Conservation (phyloP, 1,139 yeast species). For the Ogataea hybrid region DNA sequence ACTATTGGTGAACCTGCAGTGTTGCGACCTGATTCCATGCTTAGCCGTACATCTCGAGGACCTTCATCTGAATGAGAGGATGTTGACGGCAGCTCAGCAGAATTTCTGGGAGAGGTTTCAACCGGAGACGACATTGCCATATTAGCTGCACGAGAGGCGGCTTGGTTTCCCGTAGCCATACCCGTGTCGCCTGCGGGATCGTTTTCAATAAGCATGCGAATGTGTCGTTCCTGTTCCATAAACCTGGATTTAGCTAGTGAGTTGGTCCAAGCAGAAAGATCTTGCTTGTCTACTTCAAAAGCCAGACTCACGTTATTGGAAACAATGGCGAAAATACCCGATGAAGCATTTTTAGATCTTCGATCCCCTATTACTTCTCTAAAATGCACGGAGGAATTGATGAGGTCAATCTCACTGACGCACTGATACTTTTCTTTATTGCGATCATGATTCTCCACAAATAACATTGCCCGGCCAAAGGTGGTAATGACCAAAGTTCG, state of each 20-base stretch:
- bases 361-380: conserved; percentile 48
- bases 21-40: background rate
- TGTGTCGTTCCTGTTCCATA: conserved; percentile 44
- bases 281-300: conserved; percentile 57
- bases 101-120: conserved; percentile 13
- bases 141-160: conserved; percentile 35
- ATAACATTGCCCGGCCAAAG: conserved; percentile 54
- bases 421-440: conserved; percentile 35
- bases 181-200: conserved; percentile 34
- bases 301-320: conserved; percentile 47
- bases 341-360: conserved; percentile 36
- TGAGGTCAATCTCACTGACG: conserved; percentile 48
- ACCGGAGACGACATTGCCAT: conserved; percentile 17
- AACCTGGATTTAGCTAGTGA: conserved; percentile 48
- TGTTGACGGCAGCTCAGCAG: conserved; percentile 28
- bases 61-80: conserved; percentile 18
- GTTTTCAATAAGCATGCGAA: conserved; percentile 29
- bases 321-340: conserved; percentile 54
- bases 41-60: background rate
- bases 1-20: background rate
- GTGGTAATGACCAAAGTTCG: conserved; percentile 53
- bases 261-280: conserved; percentile 56
- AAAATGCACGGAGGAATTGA: conserved; percentile 47
- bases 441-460: conserved; percentile 33
- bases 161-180: conserved; percentile 30